Evolutionary conservation across 345 rosid genomes (phyloP), one percentile per base, ranked within the genome.

Genomic region (Eucalyptus sp.): DNA sequence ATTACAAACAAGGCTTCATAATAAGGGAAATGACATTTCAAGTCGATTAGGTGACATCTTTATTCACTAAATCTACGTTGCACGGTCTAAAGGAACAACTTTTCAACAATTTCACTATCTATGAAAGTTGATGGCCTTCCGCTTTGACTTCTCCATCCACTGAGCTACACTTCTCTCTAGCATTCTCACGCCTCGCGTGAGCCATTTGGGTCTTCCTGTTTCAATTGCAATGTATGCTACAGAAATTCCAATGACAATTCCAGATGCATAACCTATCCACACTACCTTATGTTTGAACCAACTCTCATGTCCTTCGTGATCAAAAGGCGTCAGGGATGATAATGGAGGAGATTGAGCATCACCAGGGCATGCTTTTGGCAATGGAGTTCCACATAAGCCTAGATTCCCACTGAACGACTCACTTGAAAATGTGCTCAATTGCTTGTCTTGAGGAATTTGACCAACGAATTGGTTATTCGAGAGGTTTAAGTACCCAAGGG

Each of bases 341-440:
- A 37, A 7, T 17, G 7, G 41, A 62, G 62, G 25, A 8, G 1
- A 8, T n/a, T 10, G 56, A 25, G 85, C 24, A 48, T 49, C 10
- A 1, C 2, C 2, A 0, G 0, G 13, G 88, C 88, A 86, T 3
- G 88, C 24, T n/a, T 56, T 56, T 0, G 0, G 13, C 68, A 58
- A 18, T 33, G 79, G 51, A 54, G 58, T 18, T 43, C 51, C 88
- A 58, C 88, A 24, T 41, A 87, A 60, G 5, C 25, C 22, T 58
- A 31, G 31, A 60, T 25, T 87, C 8, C 12, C 76, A 20, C 5
- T 14, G 7, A 17, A 87, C 0, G 22, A 86, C 20, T 13, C 2
- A 8, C 20, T 51, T 51, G 54, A 51, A 51, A 37, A 37, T 37
- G 37, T 37, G 37, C 37, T 37, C 37, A 37, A 37, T 37, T 37